phyloP scores from a whole-genome alignment of 441 rosid genomes.

The Corymbia calophylla region DNA sequence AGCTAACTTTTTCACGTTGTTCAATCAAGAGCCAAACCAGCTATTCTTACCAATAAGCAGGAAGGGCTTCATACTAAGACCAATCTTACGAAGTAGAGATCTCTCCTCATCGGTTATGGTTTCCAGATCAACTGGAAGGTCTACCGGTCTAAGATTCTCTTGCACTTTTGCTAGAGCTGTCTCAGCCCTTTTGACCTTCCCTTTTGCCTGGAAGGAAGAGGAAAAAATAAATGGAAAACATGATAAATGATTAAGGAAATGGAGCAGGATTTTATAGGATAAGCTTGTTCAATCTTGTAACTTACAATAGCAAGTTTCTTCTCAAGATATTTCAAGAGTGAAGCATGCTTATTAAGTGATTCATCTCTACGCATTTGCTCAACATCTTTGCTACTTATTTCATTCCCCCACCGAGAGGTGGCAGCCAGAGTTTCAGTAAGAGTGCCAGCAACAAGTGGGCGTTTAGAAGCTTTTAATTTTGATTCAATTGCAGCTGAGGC shows the following conservation, averaged over 20 bases:
- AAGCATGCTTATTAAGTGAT: conserved; percentile 37
- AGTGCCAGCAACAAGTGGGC: conserved; percentile 64
- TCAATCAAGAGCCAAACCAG: conserved; percentile 5
- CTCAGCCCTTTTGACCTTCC: conserved; percentile 58
- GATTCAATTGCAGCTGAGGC: conserved; percentile 27
- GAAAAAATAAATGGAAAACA: not conserved
- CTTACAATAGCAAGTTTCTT: conserved; percentile 63
- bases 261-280: not conserved
- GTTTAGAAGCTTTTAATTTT: conserved; percentile 21
- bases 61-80: conserved; percentile 83
- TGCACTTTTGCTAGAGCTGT: conserved; percentile 63
- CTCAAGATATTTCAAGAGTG: conserved; percentile 50
- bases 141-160: conserved; percentile 58
- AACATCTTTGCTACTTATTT: conserved; percentile 38
- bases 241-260: not conserved
- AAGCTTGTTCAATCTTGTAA: not conserved
- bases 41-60: conserved; percentile 61
- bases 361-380: conserved; percentile 59
- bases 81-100: conserved; percentile 66
- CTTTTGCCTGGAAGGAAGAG: conserved; percentile 45
- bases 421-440: conserved; percentile 85
- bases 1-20: not conserved
- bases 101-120: conserved; percentile 78
- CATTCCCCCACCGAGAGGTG: conserved; percentile 62
- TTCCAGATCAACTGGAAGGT: conserved; percentile 76